Conservation (phyloP, 2,329 filamentous ascomycete species). For the Camillea tinctor region DNA sequence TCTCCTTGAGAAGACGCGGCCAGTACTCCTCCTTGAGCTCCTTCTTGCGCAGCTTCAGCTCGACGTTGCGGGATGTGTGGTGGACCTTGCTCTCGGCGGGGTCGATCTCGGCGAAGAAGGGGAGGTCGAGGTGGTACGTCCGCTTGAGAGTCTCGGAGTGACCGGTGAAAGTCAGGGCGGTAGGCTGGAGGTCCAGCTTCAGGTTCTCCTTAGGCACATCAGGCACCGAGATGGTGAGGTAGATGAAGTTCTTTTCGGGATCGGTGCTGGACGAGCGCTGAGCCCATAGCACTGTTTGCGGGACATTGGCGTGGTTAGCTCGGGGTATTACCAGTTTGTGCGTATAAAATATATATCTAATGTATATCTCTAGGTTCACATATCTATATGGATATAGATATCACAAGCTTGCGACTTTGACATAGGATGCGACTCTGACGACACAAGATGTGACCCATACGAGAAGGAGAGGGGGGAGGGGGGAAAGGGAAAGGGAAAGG, state of each 20-base stretch:
- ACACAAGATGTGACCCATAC: not conserved
- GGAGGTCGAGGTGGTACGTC: constrained; percentile 81
- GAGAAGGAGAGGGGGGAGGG: no score
- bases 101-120: constrained; percentile 91
- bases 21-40: constrained; percentile 92
- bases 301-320: constrained; percentile 8
- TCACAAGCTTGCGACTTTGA: not conserved
- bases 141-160: constrained; percentile 80
- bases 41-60: constrained; percentile 95
- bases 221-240: constrained; percentile 84
- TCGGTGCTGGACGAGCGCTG: constrained; percentile 87
- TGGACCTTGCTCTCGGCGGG: constrained; percentile 77
- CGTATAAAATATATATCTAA: no score
- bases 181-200: constrained; percentile 80
- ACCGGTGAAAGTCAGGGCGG: constrained; percentile 76
- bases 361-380: no score
- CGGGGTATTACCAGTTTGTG: no score
- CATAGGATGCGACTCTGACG: not conserved
- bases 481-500: no score
- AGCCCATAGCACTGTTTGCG: constrained; percentile 81
- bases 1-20: constrained; percentile 89
- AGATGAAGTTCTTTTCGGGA: constrained; percentile 87
- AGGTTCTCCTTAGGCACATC: constrained; percentile 76
- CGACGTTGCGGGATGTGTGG: constrained; percentile 84
- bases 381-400: no score